Evolutionary conservation across 768 basidiomycete species (phyloP).

Genomic region (Suillus subaureus): DNA sequence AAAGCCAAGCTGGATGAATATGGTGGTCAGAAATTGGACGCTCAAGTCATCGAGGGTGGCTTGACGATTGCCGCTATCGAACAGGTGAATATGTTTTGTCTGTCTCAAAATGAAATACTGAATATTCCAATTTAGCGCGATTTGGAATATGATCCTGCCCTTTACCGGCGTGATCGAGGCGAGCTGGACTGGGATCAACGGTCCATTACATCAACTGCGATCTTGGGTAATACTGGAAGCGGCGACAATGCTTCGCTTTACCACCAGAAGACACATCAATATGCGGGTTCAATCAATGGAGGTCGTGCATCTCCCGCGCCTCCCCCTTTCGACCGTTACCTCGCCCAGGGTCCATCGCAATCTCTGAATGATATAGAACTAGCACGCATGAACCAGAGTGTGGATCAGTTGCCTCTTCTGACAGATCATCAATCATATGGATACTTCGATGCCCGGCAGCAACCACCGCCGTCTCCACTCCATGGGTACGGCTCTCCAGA

Average conservation of each 20-base stretch:
- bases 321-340: conserved; percentile 59
- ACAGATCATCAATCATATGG: conserved; percentile 27
- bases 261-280: conserved; percentile 44
- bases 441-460: conserved; percentile 15
- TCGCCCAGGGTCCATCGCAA: conserved; percentile 47
- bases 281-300: conserved; percentile 35
- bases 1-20: conserved; percentile 75
- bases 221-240: conserved; percentile 43
- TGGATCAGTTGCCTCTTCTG: conserved; percentile 64
- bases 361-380: conserved; percentile 52
- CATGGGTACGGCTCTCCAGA: conserved; percentile 26
- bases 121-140: conserved; percentile 46
- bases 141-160: conserved; percentile 78
- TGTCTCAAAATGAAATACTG: conserved; percentile 7
- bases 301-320: conserved; percentile 44
- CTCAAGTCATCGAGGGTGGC: conserved; percentile 74
- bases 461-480: conserved; percentile 25
- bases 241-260: conserved; percentile 41
- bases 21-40: conserved; percentile 75
- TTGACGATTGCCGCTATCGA: conserved; percentile 83
- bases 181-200: conserved; percentile 88
- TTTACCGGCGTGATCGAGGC: conserved; percentile 80
- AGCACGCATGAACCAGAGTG: conserved; percentile 49
- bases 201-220: conserved; percentile 64
- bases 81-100: conserved; percentile 46